Base-by-base conservation (phyloP, 2,329 filamentous ascomycete species). In the Nemania diffusa region DNA sequence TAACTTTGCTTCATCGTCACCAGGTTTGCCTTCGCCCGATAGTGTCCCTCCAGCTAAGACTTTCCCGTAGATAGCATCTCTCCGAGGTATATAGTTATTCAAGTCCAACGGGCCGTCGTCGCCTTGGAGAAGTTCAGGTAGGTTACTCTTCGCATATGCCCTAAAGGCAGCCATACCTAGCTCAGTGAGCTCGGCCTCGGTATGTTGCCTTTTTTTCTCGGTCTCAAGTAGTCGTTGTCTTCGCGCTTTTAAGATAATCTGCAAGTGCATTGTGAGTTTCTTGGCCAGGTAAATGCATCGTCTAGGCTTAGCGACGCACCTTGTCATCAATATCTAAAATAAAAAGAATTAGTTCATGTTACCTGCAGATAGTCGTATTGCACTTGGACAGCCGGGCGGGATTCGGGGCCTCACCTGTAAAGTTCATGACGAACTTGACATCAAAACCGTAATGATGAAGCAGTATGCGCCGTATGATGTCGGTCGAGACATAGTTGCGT, bases 351-450 rank as follows among this genome's bases (percentile, higher is more conserved):
- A 70, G 68, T 57, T 32, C 22, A 9, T 51, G 34, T 60, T 53
- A 37, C 29, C 40, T 50, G 37, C 1, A 13, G 6, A 24, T 3
- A 53, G 40, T 7, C n/a, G 20, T 22, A 20, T n/a, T n/a, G 40
- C 6, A 4, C 9, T 50, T 22, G 22, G 34, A 46, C 13, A 37
- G 11, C 11, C 9, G 55, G 44, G 7, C 13, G 26, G 42, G 34
- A 2, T 13, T n/a, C 9, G 29, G 29, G 11, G 8, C 17, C 57
- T 55, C 24, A 69, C 69, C 69, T 57, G 94, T 97, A 70, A 96
- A 93, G 81, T 97, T 97, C 91, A 97, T 96, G 71, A 97, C 92
- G 81, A 97, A 97, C 67, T 90, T 88, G 72, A 97, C 88, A 48
- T 93, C 83, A 79, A 92, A 96, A 68, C 89, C 88, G 78, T 97